Evolutionary conservation across 768 basidiomycete genomes (phyloP), one percentile per base, ranked within the genome.

Genomic region (Xerocomellus chrysenteron): DNA sequence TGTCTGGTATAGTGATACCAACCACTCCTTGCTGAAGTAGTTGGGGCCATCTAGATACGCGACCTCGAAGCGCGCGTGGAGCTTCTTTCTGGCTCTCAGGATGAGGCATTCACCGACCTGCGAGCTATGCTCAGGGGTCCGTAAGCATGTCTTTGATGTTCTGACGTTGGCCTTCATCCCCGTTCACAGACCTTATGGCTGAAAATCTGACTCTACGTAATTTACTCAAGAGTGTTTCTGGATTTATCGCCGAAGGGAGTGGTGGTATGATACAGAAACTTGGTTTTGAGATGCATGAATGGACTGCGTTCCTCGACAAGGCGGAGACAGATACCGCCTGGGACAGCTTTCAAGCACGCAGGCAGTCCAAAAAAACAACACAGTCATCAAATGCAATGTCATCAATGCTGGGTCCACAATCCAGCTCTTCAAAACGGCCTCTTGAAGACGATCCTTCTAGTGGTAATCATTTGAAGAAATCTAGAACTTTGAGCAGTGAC

Each of bases 11-110:
- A 16, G 17, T 37, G 14, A 14, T 21, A 19, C 47, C 52, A 32
- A 36, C 51, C 10, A 7, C 19, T 19, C 33, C 37, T 46, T 36
- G 48, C 52, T 55, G 52, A 57, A 59, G 41, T 28, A 43, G 19
- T 49, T 53, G 59, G 44, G 45, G 37, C 52, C 45, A 30, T 40
- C 47, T 64, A 97, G 92, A 94, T 97, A 72, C 90, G 94, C 21
- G 94, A 97, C 74, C 84, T 97, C 37, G 94, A 97, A 75, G 94
- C 94, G 19, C 84, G 91, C 44, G 92, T 97, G n/a, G 94, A 95
- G 73, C 86, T 97, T 9, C 81, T 97, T 17, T 96, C 94, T 6
- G 93, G 92, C 19, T 91, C 90, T 41, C 87, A 93, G 65, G 94
- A 94, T 78, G 92, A 96, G 72, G 86, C 92, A 7, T 76, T 92